Evolutionary conservation across 2,329 filamentous ascomycete genomes (phyloP).

Genomic region (Diaporthe sp.): DNA sequence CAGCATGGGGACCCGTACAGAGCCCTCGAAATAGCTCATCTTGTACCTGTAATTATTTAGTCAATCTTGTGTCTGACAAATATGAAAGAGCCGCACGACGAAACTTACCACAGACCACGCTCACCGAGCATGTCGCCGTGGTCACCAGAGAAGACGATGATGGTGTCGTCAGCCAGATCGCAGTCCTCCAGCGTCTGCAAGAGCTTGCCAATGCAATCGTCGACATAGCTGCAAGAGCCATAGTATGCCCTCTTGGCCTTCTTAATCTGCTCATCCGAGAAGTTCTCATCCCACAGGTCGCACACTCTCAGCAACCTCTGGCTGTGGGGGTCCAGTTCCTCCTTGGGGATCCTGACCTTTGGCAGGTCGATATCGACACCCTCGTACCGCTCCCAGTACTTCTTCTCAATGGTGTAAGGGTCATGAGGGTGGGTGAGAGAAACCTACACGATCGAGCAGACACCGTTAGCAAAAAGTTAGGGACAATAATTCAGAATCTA

Average conservation of each 20-base stretch:
- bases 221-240: conserved; percentile 92
- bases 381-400: conserved; percentile 95
- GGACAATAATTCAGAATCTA: background rate
- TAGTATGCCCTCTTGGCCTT: conserved; percentile 91
- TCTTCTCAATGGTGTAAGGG: conserved; percentile 92
- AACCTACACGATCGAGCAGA: conserved; percentile 60
- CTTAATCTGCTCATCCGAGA: conserved; percentile 89
- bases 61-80: background rate
- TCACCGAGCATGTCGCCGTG: conserved; percentile 98
- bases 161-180: conserved; percentile 85
- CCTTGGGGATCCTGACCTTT: conserved; percentile 81
- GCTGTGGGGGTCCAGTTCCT: conserved; percentile 88
- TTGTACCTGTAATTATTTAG: conserved; percentile 73
- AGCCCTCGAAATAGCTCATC: conserved; percentile 97
- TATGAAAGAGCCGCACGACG: background rate
- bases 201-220: conserved; percentile 90
- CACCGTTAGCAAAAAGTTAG: conserved; percentile 40
- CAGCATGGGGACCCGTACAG: conserved; percentile 88
- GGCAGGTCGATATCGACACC: conserved; percentile 89
- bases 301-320: conserved; percentile 88
- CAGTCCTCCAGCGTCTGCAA: conserved; percentile 84
- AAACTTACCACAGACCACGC: conserved; percentile 80
- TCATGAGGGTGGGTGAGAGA: conserved; percentile 96
- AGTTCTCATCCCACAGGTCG: conserved; percentile 87
- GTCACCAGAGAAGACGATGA: conserved; percentile 92